Evolutionary conservation across 352 stramenopile genomes (phyloP).

Genomic region (Pythium rhizo-oryzae): DNA sequence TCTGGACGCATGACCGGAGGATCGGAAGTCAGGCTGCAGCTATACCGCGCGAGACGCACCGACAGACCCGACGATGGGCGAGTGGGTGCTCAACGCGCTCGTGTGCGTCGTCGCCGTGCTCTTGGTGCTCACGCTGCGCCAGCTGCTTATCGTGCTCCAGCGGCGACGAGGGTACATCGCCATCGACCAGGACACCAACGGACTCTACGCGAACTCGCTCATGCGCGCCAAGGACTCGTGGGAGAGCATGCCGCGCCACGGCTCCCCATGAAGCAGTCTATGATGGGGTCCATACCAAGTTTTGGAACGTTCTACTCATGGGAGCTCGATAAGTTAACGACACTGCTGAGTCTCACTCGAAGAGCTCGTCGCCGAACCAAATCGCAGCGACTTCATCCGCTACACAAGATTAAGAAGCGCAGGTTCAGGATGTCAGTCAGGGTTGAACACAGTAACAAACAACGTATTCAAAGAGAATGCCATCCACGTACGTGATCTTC

Average conservation of each 20-base stretch:
- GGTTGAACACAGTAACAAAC: too few species aligned
- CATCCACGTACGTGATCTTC: constrained; percentile 47
- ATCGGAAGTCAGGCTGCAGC: too few species aligned
- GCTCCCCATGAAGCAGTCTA: constrained; percentile 15
- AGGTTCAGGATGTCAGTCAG: too few species aligned
- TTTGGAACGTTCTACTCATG: neutral
- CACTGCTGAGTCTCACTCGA: constrained; percentile 30
- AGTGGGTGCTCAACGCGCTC: constrained; percentile 44
- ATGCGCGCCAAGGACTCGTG: constrained; percentile 69
- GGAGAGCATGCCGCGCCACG: constrained; percentile 43
- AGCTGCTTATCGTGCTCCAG: constrained; percentile 42
- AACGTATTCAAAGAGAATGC: neutral
- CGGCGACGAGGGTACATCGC: constrained; percentile 61
- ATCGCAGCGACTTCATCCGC: constrained; percentile 55
- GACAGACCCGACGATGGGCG: constrained; percentile 7
- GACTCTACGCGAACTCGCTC: constrained; percentile 66
- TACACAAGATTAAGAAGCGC: constrained; percentile 17
- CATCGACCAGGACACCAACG: constrained; percentile 68
- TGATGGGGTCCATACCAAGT: neutral
- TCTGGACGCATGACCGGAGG: too few species aligned
- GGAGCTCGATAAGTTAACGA: constrained; percentile 1
- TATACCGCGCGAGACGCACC: too few species aligned
- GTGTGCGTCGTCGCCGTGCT: constrained; percentile 48
- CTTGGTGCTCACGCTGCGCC: constrained; percentile 47
- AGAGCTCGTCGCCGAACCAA: constrained; percentile 35